A percentile compares a stretch with the other conserved stretches of the same genome.
These are phyloP conservation scores for Sclerotinia minor DNA, from an alignment of 2,329 filamentous ascomycete species.

Conservation along the genomic window DNA sequence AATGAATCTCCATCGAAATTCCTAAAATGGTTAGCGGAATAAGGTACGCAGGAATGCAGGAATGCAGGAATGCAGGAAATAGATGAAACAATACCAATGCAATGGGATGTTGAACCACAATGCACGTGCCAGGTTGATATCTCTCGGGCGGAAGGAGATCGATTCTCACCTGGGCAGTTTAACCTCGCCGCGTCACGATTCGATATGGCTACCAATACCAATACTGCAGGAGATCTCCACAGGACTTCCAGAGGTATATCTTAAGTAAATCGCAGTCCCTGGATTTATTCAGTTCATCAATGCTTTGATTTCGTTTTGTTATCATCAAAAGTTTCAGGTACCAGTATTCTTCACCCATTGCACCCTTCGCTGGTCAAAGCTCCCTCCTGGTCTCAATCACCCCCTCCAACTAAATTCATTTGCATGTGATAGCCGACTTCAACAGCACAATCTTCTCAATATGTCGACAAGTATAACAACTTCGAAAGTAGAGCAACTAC, in stretches of 20 bases:
- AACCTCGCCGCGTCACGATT: constrained; percentile 3
- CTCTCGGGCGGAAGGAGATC: constrained; percentile 12
- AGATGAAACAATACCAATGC: constrained; percentile 10
- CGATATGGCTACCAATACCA: not conserved
- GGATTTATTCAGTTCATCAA: not conserved
- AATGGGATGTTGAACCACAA: not conserved
- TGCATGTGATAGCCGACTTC: constrained; percentile 31
- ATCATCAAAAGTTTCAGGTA: not conserved
- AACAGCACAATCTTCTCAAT: not conserved
- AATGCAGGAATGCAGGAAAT: not conserved
- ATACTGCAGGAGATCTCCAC: constrained; percentile 14
- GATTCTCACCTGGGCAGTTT: constrained; percentile 9
- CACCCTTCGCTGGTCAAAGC: not conserved
- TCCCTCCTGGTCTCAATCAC: not conserved
- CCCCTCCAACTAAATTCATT: constrained; percentile 14
- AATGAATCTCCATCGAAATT: not conserved
- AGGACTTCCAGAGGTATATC: constrained; percentile 26
- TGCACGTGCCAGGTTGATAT: constrained; percentile 3
- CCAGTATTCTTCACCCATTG: not conserved
- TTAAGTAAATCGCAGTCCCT: constrained; percentile 1
- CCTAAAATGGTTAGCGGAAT: not conserved
- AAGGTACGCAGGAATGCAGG: not conserved
- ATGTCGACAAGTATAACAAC: constrained; percentile 42
- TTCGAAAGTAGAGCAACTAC: constrained; percentile 51
- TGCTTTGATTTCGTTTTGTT: not conserved